Base-by-base conservation (phyloP, 2,329 filamentous ascomycete genomes). In the Ceratocystis colombiana region DNA sequence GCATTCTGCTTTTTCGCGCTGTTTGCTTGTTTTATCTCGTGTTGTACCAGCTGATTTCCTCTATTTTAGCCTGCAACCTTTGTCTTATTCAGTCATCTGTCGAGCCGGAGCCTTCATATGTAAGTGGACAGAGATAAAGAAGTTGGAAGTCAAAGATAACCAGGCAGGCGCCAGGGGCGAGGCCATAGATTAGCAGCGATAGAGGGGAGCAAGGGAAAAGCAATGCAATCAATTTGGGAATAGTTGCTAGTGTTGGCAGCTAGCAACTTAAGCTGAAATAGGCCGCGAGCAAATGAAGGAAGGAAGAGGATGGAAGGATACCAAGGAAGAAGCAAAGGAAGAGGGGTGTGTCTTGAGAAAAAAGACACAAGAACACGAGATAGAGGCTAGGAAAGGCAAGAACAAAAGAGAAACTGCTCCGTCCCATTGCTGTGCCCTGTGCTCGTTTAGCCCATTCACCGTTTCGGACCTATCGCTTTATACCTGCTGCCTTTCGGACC, bases 391-490 rank as follows among this genome's bases (percentile, higher is more conserved):
- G 33, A 50, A 50, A 3, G 48, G 17, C 20, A 20, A 50, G 17
- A 50, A 12, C 48, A 4, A 25, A 22, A 50, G n/a, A 22, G 48
- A 20, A 25, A 50, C 48, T 41, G 37, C 10, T 4, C 48, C 22
- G 48, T 50, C 8, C 20, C 48, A 22, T 20, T 50, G 48, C 22
- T 20, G 17, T 48, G 46, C n/a, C n/a, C 48, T 7, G 48, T 50
- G 48, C 48, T 50, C 48, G n/a, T 50, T 57, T 57, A 17, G 22
- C 28, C 53, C 53, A 57, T 33, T 22, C 53, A 57, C 53, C 53
- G 53, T 57, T 57, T 57, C 53, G 53, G 50, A 55, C 50, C 50
- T 55, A 55, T 55, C 50, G 20, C 15, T 48, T 48, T 48, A 20
- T 48, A 17, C 45, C 45, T 48, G 45, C 8, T 48, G 45, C 8